These are phyloP conservation scores for Termitomyces sp. DNA, from an alignment of 768 basidiomycete species.

Conservation along the genomic window DNA sequence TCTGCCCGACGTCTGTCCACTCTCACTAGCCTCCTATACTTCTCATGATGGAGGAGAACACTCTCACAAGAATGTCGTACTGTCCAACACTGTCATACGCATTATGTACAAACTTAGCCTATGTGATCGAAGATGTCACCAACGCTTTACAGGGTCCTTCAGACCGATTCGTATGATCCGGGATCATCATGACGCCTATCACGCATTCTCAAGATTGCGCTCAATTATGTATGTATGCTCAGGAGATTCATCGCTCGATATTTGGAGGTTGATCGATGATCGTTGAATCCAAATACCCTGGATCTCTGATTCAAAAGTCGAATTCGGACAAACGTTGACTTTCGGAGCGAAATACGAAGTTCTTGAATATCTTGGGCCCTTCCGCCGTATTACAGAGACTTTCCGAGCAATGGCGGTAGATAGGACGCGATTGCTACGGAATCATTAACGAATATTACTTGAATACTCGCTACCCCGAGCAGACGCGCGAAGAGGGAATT, in stretches of 20 bases:
- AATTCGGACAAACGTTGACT: neutral
- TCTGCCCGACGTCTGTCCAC: neutral
- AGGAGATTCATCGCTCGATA: neutral
- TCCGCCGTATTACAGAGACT: neutral
- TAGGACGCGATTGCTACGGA: conserved; percentile 6
- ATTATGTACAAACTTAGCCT: neutral
- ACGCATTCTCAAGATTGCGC: neutral
- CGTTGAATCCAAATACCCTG: neutral
- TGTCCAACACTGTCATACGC: neutral
- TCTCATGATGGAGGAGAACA: neutral
- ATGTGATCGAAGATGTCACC: neutral
- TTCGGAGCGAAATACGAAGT: neutral
- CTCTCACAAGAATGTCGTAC: neutral
- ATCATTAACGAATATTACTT: conserved; percentile 2
- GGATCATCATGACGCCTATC: neutral
- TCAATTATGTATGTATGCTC: neutral
- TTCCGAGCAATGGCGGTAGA: conserved; percentile 3
- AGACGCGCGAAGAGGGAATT: conserved; percentile 4
- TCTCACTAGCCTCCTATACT: neutral
- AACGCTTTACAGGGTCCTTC: neutral
- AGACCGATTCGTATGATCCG: neutral
- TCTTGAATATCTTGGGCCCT: neutral
- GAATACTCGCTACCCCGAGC: conserved; percentile 4
- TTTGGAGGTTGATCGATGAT: too few relatives aligned
- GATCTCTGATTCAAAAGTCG: neutral